Conservation (phyloP, 305 asterid species). For the Salvia sclarea region DNA sequence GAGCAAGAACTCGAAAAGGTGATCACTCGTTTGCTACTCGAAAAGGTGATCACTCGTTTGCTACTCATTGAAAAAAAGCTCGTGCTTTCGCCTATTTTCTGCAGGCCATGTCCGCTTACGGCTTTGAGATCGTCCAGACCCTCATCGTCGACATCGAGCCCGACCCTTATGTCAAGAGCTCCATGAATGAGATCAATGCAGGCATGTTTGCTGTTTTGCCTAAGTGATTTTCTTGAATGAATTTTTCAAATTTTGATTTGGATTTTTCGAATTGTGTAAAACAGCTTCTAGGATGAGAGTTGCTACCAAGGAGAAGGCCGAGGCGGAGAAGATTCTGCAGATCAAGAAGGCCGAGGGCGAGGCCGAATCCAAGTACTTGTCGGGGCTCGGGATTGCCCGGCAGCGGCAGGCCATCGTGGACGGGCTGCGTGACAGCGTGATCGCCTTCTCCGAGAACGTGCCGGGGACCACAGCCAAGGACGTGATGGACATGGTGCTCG, state of each 20-base stretch:
- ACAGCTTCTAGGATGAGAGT: constrained; percentile 41
- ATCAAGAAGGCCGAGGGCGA: constrained; percentile 44
- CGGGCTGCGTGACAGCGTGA: constrained; percentile 34
- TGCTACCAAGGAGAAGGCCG: constrained; percentile 39
- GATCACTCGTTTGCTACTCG: too few species aligned
- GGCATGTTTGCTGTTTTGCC: constrained; percentile 25
- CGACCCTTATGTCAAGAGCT: constrained; percentile 31
- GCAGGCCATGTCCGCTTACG: constrained; percentile 42
- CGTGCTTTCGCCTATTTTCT: background rate
- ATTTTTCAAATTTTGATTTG: background rate
- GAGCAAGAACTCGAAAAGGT: constrained; percentile 43
- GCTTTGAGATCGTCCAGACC: constrained; percentile 40
- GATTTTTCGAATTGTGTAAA: too few species aligned
- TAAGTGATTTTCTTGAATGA: too few species aligned
- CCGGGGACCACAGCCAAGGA: constrained; percentile 39
- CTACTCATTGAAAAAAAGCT: too few species aligned
- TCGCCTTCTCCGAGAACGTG: constrained; percentile 34
- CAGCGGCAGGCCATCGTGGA: constrained; percentile 39
- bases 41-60: constrained; percentile 41
- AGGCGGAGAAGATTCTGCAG: constrained; percentile 39
- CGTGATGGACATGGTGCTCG: constrained; percentile 39
- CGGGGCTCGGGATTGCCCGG: constrained; percentile 35
- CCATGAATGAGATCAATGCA: constrained; percentile 41
- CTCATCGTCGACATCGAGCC: constrained; percentile 43
- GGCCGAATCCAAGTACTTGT: constrained; percentile 39